A percentile compares a stretch with the other conserved stretches of the same genome.
phyloP scores from a whole-genome alignment of 169 alveolate species.

The Eimeria tenella region DNA sequence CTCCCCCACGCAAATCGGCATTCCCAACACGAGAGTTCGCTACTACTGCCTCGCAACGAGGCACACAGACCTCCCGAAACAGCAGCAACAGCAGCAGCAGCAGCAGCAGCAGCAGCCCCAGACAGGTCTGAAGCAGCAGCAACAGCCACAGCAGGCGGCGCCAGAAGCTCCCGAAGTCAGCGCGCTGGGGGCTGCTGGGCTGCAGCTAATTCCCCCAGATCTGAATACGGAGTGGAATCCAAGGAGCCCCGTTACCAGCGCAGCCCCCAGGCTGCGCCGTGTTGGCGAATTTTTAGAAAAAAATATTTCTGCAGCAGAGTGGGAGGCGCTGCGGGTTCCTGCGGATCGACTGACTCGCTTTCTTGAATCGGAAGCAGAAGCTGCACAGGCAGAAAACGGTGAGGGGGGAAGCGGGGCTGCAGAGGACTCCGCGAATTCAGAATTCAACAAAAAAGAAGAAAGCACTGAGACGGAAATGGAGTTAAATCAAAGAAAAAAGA shows the following conservation, averaged over 20 bases:
- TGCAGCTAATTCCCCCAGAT: conserved; percentile 44
- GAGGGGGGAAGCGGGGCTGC: background rate
- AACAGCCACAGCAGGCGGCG: conserved; percentile 26
- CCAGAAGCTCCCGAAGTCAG: background rate
- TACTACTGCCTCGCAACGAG: conserved; percentile 87
- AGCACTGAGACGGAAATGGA: too few species aligned
- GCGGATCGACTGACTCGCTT: background rate
- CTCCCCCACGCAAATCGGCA: conserved; percentile 87
- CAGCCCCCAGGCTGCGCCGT: background rate
- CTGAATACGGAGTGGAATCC: background rate
- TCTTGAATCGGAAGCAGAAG: background rate
- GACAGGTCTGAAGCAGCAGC: background rate
- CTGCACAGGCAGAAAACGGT: background rate
- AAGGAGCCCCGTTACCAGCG: background rate
- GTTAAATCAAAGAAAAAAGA: too few species aligned
- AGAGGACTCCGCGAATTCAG: background rate
- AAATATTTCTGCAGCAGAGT: background rate
- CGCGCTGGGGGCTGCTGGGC: background rate
- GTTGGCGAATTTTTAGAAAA: conserved; percentile 24
- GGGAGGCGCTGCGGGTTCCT: conserved; percentile 3
- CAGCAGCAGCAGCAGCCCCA: conserved; percentile 8
- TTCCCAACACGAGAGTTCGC: conserved; percentile 89
- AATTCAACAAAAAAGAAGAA: background rate
- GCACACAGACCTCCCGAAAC: conserved; percentile 6
- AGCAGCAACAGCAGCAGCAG: background rate